Percentiles rank a stretch among this genome's conserved stretches.
phyloP scores from a whole-genome alignment of 179 eudicot genomes.

The Monotropa hypopitys region DNA sequence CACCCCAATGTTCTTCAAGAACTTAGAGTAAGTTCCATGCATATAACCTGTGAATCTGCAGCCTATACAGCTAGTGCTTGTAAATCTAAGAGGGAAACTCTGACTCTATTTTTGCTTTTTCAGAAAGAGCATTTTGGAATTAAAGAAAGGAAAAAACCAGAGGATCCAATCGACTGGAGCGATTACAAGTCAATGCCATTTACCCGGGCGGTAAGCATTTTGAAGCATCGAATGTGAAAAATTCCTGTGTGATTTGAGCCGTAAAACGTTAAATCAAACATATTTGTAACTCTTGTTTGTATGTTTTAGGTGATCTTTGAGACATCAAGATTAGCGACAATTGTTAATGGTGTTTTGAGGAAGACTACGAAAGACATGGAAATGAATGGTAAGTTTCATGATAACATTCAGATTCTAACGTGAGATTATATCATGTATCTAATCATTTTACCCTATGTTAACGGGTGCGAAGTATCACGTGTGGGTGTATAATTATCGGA shows the following conservation, averaged over 20 bases:
- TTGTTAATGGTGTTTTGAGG: conserved; percentile 91
- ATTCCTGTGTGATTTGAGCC: background rate
- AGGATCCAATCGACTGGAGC: conserved; percentile 65
- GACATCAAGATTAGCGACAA: conserved; percentile 87
- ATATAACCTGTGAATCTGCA: background rate
- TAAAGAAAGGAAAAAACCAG: conserved; percentile 58
- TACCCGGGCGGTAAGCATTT: conserved; percentile 69
- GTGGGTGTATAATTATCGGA: no score
- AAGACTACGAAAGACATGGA: conserved; percentile 93
- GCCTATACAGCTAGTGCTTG: background rate
- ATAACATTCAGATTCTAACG: background rate
- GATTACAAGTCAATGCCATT: conserved; percentile 84
- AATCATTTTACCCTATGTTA: no score
- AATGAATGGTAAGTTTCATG: conserved; percentile 58
- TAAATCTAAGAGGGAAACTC: background rate
- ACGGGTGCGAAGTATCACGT: no score
- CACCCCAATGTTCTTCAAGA: conserved; percentile 80
- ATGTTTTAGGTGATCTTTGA: conserved; percentile 65
- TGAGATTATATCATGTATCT: no score
- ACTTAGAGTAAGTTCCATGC: conserved; percentile 47
- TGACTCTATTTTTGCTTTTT: background rate
- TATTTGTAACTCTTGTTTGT: background rate
- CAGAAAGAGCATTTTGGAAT: conserved; percentile 82
- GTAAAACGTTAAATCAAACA: background rate
- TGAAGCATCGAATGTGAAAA: background rate